A percentile compares a stretch with the other conserved stretches of the same genome.
Evolutionary conservation across 164 flowering plant genomes (phyloP).

Genomic region (Magnolia sinica): DNA sequence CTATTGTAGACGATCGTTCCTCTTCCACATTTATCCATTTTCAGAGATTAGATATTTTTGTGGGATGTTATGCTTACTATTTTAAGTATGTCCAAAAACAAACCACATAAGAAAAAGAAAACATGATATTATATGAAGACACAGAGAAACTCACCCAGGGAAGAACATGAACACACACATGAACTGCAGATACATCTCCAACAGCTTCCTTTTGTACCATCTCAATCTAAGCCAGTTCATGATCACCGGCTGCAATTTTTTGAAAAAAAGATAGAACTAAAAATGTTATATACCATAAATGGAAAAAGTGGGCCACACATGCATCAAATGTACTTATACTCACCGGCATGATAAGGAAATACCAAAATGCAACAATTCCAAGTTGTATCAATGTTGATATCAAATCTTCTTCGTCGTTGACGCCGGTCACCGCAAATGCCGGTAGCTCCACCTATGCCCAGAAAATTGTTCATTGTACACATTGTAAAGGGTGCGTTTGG

Average conservation of each 20-base stretch:
- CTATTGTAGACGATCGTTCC: no score
- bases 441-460: slow-evolving; percentile 59
- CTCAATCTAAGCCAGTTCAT: slow-evolving; percentile 85
- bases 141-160: slow-evolving; percentile 57
- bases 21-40: no score
- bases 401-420: slow-evolving; percentile 55
- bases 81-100: no score
- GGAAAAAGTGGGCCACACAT: neutral
- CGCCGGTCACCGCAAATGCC: slow-evolving; percentile 74
- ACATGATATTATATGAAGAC: neutral
- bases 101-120: neutral
- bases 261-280: neutral
- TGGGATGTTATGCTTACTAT: no score
- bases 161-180: slow-evolving; percentile 88
- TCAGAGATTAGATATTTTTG: no score
- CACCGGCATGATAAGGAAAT: slow-evolving; percentile 71
- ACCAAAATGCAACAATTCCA: slow-evolving; percentile 52
- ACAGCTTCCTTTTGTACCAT: slow-evolving; percentile 65
- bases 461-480: neutral
- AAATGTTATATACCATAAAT: neutral
- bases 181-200: slow-evolving; percentile 86
- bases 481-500: neutral
- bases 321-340: slow-evolving; percentile 19
- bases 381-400: slow-evolving; percentile 35
- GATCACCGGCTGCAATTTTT: slow-evolving; percentile 66